Base-by-base conservation (phyloP, 352 stramenopile genomes). In the Pythium periplocum region DNA sequence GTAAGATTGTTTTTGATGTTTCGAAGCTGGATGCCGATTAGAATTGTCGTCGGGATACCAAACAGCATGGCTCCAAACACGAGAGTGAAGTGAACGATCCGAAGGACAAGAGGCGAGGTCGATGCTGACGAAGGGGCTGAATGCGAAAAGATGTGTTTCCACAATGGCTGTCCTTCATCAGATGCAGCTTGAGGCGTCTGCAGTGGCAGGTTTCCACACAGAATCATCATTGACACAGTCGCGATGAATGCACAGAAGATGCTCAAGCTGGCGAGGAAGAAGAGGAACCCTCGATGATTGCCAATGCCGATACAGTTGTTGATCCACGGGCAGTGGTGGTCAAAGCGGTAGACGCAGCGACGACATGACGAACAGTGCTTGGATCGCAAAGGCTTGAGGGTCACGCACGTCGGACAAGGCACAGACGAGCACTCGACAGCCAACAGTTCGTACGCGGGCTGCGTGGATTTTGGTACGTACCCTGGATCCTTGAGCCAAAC, bases 321-420 rank as follows among this genome's bases (percentile, higher is more conserved):
- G 49, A 93, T 86, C 83, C 83, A 93, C 40, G 83, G 83, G 62
- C 83, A 93, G 53, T 93, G 83, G 55, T 93, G 83, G 55, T 93
- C 83, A 47, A 93, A 93, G 12, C 83, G 83, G 44, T 90, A 68
- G 35, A 93, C 80, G 46, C 83, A 93, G 31, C 83, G 80, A 26
- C 76, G 66, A 42, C 83, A 93, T 4, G 83, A 83, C 6, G 80
- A 84, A 55, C 83, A 93, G 59, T 93, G 83, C 51, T 93, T 93
- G 8, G 80, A 91, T 8, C 83, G 74, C 48, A 84, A 56, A 11
- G 80, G 78, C 52, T 93, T 93, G 51, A 70, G 65, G 10, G 79
- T 89, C 45, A 87, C 78, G 48, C 83, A 93, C 43, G 78, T 93
- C 4, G 83, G 83, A 55, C 83, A 93, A 30, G 83, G 83, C 11